A percentile compares a stretch with the other conserved stretches of the same genome.
Conservation (phyloP, 1,139 yeast genomes). For the Geotrichum bryndzae region DNA sequence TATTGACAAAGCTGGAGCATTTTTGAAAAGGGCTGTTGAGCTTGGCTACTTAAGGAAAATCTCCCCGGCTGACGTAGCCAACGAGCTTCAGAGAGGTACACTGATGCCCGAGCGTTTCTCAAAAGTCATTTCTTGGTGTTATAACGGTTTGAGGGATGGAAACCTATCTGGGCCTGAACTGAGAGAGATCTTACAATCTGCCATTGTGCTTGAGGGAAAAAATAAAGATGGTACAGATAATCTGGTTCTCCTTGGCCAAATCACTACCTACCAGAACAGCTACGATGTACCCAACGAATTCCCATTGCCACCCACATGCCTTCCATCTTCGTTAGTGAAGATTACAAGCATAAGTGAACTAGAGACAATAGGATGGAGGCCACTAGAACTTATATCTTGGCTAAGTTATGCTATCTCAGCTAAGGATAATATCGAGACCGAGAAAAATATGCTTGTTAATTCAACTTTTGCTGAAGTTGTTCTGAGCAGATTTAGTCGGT, state of each 20-base stretch:
- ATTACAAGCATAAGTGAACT: constrained; percentile 17
- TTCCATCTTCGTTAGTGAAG: constrained; percentile 13
- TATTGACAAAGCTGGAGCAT: constrained; percentile 25
- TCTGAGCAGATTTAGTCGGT: constrained; percentile 25
- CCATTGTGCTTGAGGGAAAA: constrained; percentile 21
- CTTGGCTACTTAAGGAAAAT: constrained; percentile 27
- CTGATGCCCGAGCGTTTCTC: constrained; percentile 22
- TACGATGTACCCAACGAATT: constrained; percentile 26
- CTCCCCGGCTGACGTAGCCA: constrained; percentile 27
- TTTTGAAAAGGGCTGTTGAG: constrained; percentile 28
- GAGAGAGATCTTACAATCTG: constrained; percentile 16
- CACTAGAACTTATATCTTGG: constrained; percentile 31
- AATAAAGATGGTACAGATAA: constrained; percentile 17
- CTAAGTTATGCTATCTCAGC: constrained; percentile 23
- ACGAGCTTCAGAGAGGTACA: constrained; percentile 29
- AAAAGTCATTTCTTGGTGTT: constrained; percentile 26
- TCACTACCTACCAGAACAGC: constrained; percentile 28
- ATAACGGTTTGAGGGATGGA: constrained; percentile 17
- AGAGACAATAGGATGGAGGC: constrained; percentile 29
- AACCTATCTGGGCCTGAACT: constrained; percentile 13
- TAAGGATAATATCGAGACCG: constrained; percentile 17
- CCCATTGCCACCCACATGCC: constrained; percentile 33
- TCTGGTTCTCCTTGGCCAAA: constrained; percentile 23
- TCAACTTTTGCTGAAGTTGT: constrained; percentile 30
- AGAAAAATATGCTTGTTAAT: constrained; percentile 23